Base-by-base conservation (phyloP, 495 filamentous ascomycete species). In the Melanomma pulvis-pyrius region DNA sequence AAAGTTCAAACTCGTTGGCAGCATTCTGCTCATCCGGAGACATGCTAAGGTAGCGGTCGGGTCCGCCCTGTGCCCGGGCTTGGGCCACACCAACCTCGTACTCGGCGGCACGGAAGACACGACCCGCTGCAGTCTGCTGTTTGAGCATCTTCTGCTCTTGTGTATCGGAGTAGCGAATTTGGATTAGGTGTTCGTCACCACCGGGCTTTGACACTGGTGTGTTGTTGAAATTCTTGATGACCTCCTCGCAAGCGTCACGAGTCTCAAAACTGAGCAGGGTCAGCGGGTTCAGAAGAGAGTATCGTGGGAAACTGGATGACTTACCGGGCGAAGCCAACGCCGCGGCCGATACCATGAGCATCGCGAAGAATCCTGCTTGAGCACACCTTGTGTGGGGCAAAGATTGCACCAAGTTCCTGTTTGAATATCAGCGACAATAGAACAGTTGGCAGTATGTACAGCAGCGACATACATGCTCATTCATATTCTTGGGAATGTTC, bases 101-200 rank as follows among this genome's bases (percentile, higher is more conserved):
- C 79, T 98, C 96, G 47, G 93, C 92, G 32, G 93, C 90, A 60
- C 94, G 91, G 79, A 92, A 97, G 70, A 93, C 89, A 59, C 94
- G 91, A 67, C 91, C 90, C 76, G 93, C 90, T 26, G 92, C 92
- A 22, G 92, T 97, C 72, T 94, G 88, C 39, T 92, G 88, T 82
- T 99, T 99, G 56, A 99, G 84, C 72, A 91, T 82, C 82, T 98
- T 99, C 78, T 99, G 94, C 58, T 91, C 90, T 41, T 92, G 90
- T 29, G 96, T 98, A 75, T 99, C 94, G 55, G 94, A 93, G 75
- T 94, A 98, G 56, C 94, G 93, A 70, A 99, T 89, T 77, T 97
- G 91, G 74, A 99, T 85, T 59, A 90, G 84, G 36, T 92, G 84
- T 70, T 93, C 88, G 44, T 88, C 86, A 55, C 87, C 88, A 69